phyloP scores from a whole-genome alignment of 2,329 filamentous ascomycete species.

The Cordyceps militaris region DNA sequence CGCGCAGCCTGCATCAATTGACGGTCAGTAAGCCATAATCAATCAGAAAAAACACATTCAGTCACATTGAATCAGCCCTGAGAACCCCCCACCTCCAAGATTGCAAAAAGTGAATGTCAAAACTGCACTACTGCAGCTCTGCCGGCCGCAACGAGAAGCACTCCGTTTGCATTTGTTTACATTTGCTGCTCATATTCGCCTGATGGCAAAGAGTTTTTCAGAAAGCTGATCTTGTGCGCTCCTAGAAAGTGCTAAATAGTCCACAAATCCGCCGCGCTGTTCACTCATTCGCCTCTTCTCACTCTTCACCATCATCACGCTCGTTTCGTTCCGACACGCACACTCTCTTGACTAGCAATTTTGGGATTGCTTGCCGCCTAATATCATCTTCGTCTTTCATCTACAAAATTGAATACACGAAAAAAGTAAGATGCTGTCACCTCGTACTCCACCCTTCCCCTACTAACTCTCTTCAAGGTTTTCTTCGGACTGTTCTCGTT shows the following conservation, averaged over 20 bases:
- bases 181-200: background rate
- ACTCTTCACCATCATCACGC: slow-evolving; percentile 1
- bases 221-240: slow-evolving; percentile 3
- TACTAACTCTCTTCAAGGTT: background rate
- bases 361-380: slow-evolving; percentile 1
- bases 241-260: background rate
- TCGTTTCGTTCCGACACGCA: background rate
- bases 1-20: background rate
- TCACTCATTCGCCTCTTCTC: background rate
- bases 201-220: background rate
- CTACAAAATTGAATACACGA: background rate
- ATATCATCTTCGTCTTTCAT: background rate
- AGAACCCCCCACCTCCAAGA: background rate
- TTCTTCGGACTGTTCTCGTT: background rate
- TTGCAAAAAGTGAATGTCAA: slow-evolving; percentile 5
- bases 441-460: no score
- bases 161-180: slow-evolving; percentile 12
- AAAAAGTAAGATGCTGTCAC: background rate
- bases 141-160: background rate
- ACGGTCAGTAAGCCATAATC: background rate
- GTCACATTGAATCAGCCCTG: background rate
- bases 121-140: background rate
- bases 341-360: slow-evolving; percentile 1
- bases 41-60: background rate
- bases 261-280: background rate